phyloP scores from a whole-genome alignment of 2,329 filamentous ascomycete species.

The Clarireedia hainanense region DNA sequence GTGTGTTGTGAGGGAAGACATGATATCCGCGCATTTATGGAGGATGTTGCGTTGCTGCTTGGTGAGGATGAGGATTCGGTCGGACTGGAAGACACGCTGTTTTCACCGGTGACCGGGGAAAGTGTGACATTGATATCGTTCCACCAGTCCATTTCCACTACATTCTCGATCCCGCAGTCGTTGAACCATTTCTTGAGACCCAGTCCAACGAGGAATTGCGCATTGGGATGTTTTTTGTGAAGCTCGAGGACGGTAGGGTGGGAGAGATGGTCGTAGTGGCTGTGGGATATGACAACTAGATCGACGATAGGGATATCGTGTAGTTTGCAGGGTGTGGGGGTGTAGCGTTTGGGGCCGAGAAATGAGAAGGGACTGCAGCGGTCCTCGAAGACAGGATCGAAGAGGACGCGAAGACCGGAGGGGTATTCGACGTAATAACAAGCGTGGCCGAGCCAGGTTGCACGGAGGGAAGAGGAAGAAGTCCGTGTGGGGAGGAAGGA shows the following conservation, averaged over 20 bases:
- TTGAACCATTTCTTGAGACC: conserved; percentile 80
- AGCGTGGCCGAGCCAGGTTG: conserved; percentile 92
- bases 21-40: conserved; percentile 63
- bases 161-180: conserved; percentile 59
- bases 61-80: conserved; percentile 26
- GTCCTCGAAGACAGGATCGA: conserved; percentile 88
- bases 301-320: conserved; percentile 71
- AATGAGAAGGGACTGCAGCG: conserved; percentile 72
- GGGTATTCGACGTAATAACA: conserved; percentile 92
- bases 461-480: conserved; percentile 53
- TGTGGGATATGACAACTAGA: conserved; percentile 45
- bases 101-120: conserved; percentile 32
- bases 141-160: conserved; percentile 96
- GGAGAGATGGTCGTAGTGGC: conserved; percentile 88
- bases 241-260: conserved; percentile 67
- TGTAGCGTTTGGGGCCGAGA: conserved; percentile 69
- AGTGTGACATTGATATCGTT: conserved; percentile 69
- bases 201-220: conserved; percentile 81
- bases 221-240: conserved; percentile 61
- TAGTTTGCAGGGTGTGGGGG: conserved; percentile 66
- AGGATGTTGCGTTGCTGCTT: conserved; percentile 24
- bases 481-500: conserved; percentile 48
- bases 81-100: conserved; percentile 16
- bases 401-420: conserved; percentile 75
- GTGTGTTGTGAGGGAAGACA: conserved; percentile 83